Percentiles rank a stretch among this genome's conserved stretches.
phyloP scores from a whole-genome alignment of 192 early-diverging fungal species.

The Coemansia sp. region DNA sequence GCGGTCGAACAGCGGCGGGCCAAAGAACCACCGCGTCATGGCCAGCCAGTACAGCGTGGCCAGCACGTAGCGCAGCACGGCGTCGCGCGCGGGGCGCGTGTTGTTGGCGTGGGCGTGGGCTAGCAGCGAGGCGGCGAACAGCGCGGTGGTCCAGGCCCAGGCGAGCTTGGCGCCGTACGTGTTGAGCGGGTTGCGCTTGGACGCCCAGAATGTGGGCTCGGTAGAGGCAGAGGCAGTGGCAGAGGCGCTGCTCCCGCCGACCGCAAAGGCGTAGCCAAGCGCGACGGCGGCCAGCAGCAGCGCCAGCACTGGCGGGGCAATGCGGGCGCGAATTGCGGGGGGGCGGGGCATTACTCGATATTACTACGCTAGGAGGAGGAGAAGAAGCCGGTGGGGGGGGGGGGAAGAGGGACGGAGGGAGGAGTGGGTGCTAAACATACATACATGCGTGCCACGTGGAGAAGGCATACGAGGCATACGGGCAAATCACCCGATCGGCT shows the following conservation, averaged over 20 bases:
- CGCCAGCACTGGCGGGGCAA: slow-evolving; percentile 23
- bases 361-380: too few species aligned
- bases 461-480: neutral
- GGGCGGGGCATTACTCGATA: neutral
- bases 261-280: slow-evolving; percentile 16
- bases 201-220: slow-evolving; percentile 53
- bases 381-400: neutral
- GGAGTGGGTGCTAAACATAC: too few species aligned
- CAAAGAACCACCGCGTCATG: slow-evolving; percentile 86
- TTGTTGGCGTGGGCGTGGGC: slow-evolving; percentile 26
- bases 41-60: slow-evolving; percentile 86
- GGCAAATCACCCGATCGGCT: slow-evolving; percentile 25
- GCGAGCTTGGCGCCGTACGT: slow-evolving; percentile 77
- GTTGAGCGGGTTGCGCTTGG: slow-evolving; percentile 81
- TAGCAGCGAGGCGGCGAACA: slow-evolving; percentile 59
- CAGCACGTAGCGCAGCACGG: slow-evolving; percentile 56
- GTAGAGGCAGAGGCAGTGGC: slow-evolving; percentile 2
- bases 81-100: slow-evolving; percentile 6
- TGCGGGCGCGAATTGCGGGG: slow-evolving; percentile 7
- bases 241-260: neutral
- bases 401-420: neutral
- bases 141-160: slow-evolving; percentile 86
- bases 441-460: too few species aligned
- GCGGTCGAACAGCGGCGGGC: slow-evolving; percentile 80
- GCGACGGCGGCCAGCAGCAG: slow-evolving; percentile 36